Evolutionary conservation across 805 yeast genomes (phyloP), one percentile per base, ranked within the genome.

Genomic region (Wickerhamomyces mucosus): DNA sequence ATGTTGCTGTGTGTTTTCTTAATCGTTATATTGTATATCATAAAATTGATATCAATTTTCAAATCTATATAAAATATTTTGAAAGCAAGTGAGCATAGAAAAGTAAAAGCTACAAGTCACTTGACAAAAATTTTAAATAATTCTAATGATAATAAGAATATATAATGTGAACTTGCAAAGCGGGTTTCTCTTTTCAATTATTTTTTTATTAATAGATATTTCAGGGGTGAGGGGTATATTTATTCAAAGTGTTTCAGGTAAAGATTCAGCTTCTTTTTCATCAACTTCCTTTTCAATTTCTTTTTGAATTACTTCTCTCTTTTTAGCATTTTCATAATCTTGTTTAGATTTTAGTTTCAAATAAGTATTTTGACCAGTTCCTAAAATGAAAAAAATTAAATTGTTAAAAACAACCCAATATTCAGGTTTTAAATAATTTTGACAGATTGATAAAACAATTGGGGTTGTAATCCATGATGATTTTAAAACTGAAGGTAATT

Each of bases 351-450:
- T 51, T 39, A 54, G 34, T 51, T 75, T 75, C 39, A 76, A 56
- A 48, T 63, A 58, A 5, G 73, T 65, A 45, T 77, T 77, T 42
- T 76, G 79, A 34, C 64, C 62, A 2, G 83, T 76, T 1, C 81
- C 81, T 35, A 76, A 54, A 5, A 75, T 47, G 40, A 75, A 75
- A 44, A 67, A 75, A 15, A 75, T 69, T 20, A 71, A 39, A 41
- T 67, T 69, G 55, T 74, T 74, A 48, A 75, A 76, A 3, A 72
- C 72, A 9, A 72, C 75, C 85, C 85, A 77, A 19, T 67, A 55
- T 43, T 75, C 72, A 2, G 78, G 77, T 7, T 63, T 58, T 10
- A 77, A 41, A 38, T 62, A 72, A 31, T 59, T 67, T 46, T 77
- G 85, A 5, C 82, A 80, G 19, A 73, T 36, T 1, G 66, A 42